Percentiles rank a stretch among this genome's conserved stretches.
phyloP scores from a whole-genome alignment of 192 early-diverging fungal genomes.

The Kappamyces sp. region DNA sequence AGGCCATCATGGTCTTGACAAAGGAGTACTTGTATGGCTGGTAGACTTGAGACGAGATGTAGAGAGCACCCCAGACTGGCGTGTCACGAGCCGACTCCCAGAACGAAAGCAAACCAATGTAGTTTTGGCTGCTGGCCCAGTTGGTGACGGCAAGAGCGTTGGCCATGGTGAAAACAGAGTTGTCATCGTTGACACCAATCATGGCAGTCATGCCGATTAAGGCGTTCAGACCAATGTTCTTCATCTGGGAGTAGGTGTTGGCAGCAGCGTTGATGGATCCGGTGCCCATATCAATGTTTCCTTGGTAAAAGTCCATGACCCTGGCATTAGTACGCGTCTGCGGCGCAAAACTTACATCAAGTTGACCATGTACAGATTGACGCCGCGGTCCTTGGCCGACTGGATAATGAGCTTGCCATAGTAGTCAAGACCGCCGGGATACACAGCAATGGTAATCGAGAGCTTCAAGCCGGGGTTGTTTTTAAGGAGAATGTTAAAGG shows the following conservation, averaged over 20 bases:
- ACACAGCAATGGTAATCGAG: conserved; percentile 36
- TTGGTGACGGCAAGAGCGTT: conserved; percentile 25
- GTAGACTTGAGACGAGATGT: conserved; percentile 15
- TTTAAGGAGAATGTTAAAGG: conserved; percentile 23
- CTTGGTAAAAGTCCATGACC: conserved; percentile 41
- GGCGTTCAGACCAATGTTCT: conserved; percentile 16
- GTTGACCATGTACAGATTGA: conserved; percentile 33
- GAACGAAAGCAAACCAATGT: conserved; percentile 15
- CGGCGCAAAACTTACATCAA: too few relatives aligned
- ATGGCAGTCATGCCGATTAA: conserved; percentile 40
- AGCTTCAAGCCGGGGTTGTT: conserved; percentile 19
- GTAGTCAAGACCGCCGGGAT: conserved; percentile 24
- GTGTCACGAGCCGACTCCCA: conserved; percentile 32
- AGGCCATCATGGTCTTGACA: conserved; percentile 20
- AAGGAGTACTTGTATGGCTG: conserved; percentile 24
- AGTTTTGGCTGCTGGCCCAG: conserved; percentile 19
- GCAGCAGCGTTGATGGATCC: conserved; percentile 27
- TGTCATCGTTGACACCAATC: conserved; percentile 47
- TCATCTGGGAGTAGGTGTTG: conserved; percentile 18
- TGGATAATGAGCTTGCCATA: conserved; percentile 19
- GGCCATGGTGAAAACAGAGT: conserved; percentile 30
- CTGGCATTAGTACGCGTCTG: conserved; percentile 18
- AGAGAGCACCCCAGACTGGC: conserved; percentile 13
- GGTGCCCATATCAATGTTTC: conserved; percentile 35
- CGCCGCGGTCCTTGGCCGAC: conserved; percentile 21